Evolutionary conservation across 352 stramenopile genomes (phyloP).

Genomic region (Phytophthora colocasiae): DNA sequence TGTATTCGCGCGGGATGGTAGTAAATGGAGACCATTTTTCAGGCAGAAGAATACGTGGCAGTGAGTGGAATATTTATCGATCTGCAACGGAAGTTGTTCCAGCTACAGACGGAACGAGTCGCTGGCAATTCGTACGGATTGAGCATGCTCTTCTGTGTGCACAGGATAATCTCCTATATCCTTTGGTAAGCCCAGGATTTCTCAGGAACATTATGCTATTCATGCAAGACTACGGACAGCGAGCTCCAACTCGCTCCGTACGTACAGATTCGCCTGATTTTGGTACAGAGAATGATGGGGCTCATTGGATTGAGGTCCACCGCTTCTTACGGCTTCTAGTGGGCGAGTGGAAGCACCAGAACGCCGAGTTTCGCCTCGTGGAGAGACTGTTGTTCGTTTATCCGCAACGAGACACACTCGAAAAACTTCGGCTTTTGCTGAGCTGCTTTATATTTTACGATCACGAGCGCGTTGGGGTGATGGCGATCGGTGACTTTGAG

Average conservation of each 20-base stretch:
- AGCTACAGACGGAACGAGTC: slow-evolving; percentile 31
- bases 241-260: slow-evolving; percentile 15
- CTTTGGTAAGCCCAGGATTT: slow-evolving; percentile 68
- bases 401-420: slow-evolving; percentile 38
- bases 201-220: slow-evolving; percentile 63
- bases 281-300: background rate
- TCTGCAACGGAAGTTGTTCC: slow-evolving; percentile 15
- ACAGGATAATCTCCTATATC: slow-evolving; percentile 77
- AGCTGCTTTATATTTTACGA: slow-evolving; percentile 83
- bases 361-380: slow-evolving; percentile 52
- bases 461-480: slow-evolving; percentile 60
- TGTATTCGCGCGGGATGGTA: slow-evolving; percentile 73
- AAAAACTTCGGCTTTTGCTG: slow-evolving; percentile 68
- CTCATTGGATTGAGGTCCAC: slow-evolving; percentile 69
- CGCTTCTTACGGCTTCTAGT: slow-evolving; percentile 70
- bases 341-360: slow-evolving; percentile 78
- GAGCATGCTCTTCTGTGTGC: slow-evolving; percentile 63
- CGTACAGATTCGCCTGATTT: slow-evolving; percentile 16
- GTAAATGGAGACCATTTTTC: slow-evolving; percentile 44
- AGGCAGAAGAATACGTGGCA: slow-evolving; percentile 8
- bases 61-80: background rate
- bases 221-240: slow-evolving; percentile 63
- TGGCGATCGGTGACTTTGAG: slow-evolving; percentile 59
- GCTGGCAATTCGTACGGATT: slow-evolving; percentile 73
- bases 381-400: slow-evolving; percentile 61